Percentiles rank a stretch among this genome's conserved stretches.
Conservation (phyloP, 2,329 filamentous ascomycete genomes). For the Colletotrichum cereale region DNA sequence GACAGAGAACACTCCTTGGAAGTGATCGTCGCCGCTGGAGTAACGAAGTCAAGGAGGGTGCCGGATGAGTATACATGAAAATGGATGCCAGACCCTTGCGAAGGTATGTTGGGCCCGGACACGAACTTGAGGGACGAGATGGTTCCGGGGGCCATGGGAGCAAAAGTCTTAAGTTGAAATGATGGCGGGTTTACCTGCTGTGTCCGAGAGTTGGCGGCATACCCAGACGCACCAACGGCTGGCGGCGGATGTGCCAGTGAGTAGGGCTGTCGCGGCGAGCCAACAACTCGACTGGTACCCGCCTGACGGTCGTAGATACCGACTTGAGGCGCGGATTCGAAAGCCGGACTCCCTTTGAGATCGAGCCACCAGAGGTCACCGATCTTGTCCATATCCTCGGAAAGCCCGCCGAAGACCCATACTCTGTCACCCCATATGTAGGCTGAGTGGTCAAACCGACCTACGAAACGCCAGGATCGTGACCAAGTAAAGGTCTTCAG, state of each 20-base stretch:
- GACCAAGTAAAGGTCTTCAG: constrained; percentile 99
- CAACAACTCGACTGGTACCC: constrained; percentile 55
- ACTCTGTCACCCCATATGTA: constrained; percentile 93
- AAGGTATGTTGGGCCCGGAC: constrained; percentile 86
- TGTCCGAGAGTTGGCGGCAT: constrained; percentile 76
- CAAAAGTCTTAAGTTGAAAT: constrained; percentile 77
- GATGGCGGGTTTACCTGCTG: constrained; percentile 76
- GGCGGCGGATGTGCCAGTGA: constrained; percentile 60
- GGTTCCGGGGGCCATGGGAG: constrained; percentile 87
- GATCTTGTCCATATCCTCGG: constrained; percentile 96
- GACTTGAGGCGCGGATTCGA: constrained; percentile 76
- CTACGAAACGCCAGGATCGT: constrained; percentile 93
- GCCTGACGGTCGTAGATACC: constrained; percentile 64
- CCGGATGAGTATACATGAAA: constrained; percentile 97
- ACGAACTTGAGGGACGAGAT: constrained; percentile 93
- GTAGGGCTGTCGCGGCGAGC: constrained; percentile 66
- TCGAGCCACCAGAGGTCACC: constrained; percentile 98
- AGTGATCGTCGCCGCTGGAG: constrained; percentile 88
- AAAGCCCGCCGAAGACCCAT: constrained; percentile 96
- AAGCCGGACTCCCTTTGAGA: constrained; percentile 88
- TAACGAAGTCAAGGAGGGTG: constrained; percentile 92
- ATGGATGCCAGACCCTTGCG: constrained; percentile 90
- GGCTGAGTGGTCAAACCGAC: constrained; percentile 93
- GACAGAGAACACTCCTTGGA: constrained; percentile 91
- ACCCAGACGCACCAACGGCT: constrained; percentile 70